These are phyloP conservation scores for Eutrema heterophyllum DNA, from an alignment of 345 rosid species.

Conservation along the genomic window DNA sequence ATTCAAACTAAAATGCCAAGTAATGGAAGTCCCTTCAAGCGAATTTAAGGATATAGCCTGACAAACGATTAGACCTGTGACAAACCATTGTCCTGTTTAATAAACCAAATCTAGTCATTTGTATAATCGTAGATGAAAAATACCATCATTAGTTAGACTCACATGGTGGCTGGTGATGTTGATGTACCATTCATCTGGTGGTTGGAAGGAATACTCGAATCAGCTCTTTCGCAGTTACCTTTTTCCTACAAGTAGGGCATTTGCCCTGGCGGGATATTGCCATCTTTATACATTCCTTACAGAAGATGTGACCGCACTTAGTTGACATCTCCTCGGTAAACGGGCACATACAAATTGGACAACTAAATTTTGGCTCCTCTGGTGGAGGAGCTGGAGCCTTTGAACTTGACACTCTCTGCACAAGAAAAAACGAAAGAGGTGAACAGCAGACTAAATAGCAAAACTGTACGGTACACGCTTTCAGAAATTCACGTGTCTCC, in stretches of 20 bases:
- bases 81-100: background rate
- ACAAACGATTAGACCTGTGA: slow-evolving; percentile 22
- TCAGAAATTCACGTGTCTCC: background rate
- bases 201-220: slow-evolving; percentile 95
- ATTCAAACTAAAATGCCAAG: slow-evolving; percentile 12
- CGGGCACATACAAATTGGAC: slow-evolving; percentile 91
- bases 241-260: slow-evolving; percentile 97
- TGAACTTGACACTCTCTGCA: background rate
- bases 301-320: slow-evolving; percentile 97
- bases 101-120: background rate
- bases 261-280: slow-evolving; percentile 60
- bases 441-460: background rate
- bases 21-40: slow-evolving; percentile 14
- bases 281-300: slow-evolving; percentile 71
- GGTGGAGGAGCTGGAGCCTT: slow-evolving; percentile 48
- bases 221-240: slow-evolving; percentile 54
- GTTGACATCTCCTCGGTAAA: slow-evolving; percentile 82
- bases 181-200: slow-evolving; percentile 38
- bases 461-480: background rate
- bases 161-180: slow-evolving; percentile 21
- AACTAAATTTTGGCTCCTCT: slow-evolving; percentile 75
- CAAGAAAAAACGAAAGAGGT: background rate
- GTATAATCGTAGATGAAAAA: background rate
- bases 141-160: background rate
- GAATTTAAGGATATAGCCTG: background rate